Evolutionary conservation across 805 yeast species (phyloP).

Genomic region (Kodamaea hsintzibuensis): DNA sequence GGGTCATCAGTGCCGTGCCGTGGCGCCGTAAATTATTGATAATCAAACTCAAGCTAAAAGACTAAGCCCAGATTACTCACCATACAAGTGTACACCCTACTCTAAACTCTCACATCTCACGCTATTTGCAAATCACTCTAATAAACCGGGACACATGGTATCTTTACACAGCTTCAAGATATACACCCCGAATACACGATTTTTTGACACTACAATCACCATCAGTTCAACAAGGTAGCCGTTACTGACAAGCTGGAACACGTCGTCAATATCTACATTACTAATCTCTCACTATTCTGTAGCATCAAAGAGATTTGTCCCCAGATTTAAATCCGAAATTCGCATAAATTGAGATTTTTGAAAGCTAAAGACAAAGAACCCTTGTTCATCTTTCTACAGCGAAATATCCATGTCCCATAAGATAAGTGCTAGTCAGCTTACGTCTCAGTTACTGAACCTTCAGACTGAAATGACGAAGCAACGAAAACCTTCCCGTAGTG

Average conservation of each 20-base stretch:
- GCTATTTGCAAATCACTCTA: too few relatives aligned
- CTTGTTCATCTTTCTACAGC: background rate
- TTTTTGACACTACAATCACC: background rate
- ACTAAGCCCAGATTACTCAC: too few relatives aligned
- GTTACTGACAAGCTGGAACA: background rate
- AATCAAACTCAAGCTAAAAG: too few relatives aligned
- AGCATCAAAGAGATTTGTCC: background rate
- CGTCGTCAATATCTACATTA: background rate
- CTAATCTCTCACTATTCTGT: background rate
- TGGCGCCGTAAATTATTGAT: too few relatives aligned
- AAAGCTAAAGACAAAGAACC: background rate
- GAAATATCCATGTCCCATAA: background rate
- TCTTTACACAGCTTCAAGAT: too few relatives aligned
- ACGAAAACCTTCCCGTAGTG: constrained; percentile 2
- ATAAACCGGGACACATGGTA: too few relatives aligned
- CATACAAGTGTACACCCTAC: too few relatives aligned
- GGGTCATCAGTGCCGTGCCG: too few relatives aligned
- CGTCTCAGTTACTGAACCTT: background rate
- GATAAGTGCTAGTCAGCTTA: constrained; percentile 4
- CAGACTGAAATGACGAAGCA: constrained; percentile 6
- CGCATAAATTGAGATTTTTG: background rate
- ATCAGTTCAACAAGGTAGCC: background rate
- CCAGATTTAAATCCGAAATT: background rate
- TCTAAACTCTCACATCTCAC: too few relatives aligned
- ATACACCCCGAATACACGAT: too few relatives aligned